Percentiles rank a stretch among this genome's conserved stretches.
phyloP scores from a whole-genome alignment of 768 basidiomycete genomes.

The Mycena epipterygia region DNA sequence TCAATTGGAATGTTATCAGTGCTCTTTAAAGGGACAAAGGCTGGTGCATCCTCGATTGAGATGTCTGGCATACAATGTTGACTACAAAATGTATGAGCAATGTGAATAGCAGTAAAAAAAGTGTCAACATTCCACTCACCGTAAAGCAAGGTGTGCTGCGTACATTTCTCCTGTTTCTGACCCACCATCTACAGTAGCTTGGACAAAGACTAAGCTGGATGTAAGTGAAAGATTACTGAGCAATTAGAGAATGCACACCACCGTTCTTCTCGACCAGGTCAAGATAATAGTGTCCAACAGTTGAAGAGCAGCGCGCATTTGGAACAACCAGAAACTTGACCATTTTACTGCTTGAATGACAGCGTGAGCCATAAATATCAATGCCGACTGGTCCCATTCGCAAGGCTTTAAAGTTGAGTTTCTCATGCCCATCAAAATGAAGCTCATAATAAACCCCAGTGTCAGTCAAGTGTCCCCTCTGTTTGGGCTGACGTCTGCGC shows the following conservation, averaged over 20 bases:
- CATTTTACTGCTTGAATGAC: too few species aligned
- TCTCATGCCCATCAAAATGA: conserved; percentile 48
- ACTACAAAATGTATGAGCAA: conserved; percentile 3
- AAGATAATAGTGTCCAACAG: conserved; percentile 39
- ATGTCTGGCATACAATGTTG: conserved; percentile 35
- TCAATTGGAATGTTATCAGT: too few species aligned
- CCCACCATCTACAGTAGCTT: conserved; percentile 39
- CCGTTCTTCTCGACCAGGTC: conserved; percentile 36
- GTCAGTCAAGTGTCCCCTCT: background rate
- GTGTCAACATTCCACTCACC: conserved; percentile 10
- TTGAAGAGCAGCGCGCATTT: conserved; percentile 29
- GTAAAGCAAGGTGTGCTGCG: conserved; percentile 6
- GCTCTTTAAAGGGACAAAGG: conserved; percentile 37
- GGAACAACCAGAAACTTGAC: conserved; percentile 35
- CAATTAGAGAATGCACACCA: conserved; percentile 22
- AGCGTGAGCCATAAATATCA: conserved; percentile 40
- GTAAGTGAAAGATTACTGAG: background rate
- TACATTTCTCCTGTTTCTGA: conserved; percentile 34
- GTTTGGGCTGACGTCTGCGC: background rate
- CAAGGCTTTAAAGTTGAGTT: conserved; percentile 40
- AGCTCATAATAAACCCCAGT: too few species aligned
- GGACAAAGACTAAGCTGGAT: too few species aligned
- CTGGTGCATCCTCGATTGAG: conserved; percentile 26
- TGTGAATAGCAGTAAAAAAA: background rate
- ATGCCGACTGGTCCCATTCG: conserved; percentile 38